Percentiles rank a stretch among this genome's conserved stretches.
These are phyloP conservation scores for Lotmaria passim DNA, from an alignment of 208 protist genomes.

Conservation along the genomic window DNA sequence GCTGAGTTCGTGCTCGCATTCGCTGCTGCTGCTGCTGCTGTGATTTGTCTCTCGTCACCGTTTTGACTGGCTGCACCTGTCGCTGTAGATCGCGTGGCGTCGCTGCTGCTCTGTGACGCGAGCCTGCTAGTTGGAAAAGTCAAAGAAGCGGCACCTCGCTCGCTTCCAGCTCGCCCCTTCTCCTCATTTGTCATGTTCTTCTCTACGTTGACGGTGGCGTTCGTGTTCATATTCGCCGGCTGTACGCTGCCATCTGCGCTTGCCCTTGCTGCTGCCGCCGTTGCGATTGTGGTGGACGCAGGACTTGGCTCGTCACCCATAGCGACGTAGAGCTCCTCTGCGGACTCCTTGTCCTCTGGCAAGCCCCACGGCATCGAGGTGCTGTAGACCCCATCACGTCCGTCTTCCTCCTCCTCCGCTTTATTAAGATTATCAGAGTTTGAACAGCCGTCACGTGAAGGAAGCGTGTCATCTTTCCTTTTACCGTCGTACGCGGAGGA, in stretches of 20 bases:
- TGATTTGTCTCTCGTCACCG: no score
- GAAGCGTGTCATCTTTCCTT: not conserved
- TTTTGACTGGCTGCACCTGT: no score
- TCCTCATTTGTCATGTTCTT: not conserved
- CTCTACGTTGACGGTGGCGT: constrained; percentile 1
- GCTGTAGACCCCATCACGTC: not conserved
- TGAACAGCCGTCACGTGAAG: no score
- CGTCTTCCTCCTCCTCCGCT: not conserved
- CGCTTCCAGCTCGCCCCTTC: no score
- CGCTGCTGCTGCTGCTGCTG: not conserved
- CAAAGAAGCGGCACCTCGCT: no score
- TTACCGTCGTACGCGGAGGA: not conserved
- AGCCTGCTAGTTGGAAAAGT: no score
- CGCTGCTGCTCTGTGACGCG: not conserved
- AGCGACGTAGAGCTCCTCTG: not conserved
- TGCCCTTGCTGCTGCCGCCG: not conserved
- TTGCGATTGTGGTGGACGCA: not conserved
- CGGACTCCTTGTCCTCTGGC: constrained; percentile 9
- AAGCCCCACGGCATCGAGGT: constrained; percentile 14
- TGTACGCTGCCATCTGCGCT: not conserved
- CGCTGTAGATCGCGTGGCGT: no score
- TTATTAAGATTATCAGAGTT: not conserved
- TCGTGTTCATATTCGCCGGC: constrained; percentile 9
- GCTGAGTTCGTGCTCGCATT: not conserved
- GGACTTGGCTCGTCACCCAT: not conserved